Evolutionary conservation across 495 filamentous ascomycete species (phyloP), one percentile per base, ranked within the genome.

Genomic region (Xylaria sp.): DNA sequence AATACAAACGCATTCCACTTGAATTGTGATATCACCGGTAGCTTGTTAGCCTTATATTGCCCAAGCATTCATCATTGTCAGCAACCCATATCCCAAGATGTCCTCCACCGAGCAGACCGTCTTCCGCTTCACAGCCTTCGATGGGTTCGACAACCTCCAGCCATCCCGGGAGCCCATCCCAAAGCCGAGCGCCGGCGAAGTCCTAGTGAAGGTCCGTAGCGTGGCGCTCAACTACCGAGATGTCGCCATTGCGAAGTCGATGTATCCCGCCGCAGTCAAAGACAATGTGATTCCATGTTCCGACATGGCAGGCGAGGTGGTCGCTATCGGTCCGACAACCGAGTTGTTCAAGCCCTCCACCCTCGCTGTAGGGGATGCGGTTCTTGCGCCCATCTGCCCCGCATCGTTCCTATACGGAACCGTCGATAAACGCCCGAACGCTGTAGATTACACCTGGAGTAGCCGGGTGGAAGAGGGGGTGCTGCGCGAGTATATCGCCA

Each of bases 341-440:
- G 53, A 61, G 61, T n/a, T 64, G 8, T 48, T 46, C 15, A 64
- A 64, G 37, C 5, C 35, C 24, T 37, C 57, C 44, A 40, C 48
- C 21, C 53, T 71, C 35, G 35, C 26, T 15, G 68, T 73, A 26
- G 33, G 55, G 9, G 50, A 53, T 44, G 55, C 67, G 29, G 64
- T 67, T 24, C 12, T 67, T 26, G 24, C 69, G 15, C 77, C 2
- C 5, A 41, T 61, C 43, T 21, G 24, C 1, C 52, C 59, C n/a
- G 12, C 59, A 17, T 61, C 59, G 35, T 61, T 82, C 21, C 31
- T 43, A 0, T 88, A 86, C 7, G 88, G 89, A 35, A 6, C 52
- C 14, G 75, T 90, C 9, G 90, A 89, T 61, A 89, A 88, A 29
- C 33, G 59, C 3, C 59, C 59, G 4, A 4, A 61, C 59, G 41